Percentiles rank a stretch among this genome's conserved stretches.
Conservation (phyloP, 768 basidiomycete genomes). For the Nevesoporus exiguus region DNA sequence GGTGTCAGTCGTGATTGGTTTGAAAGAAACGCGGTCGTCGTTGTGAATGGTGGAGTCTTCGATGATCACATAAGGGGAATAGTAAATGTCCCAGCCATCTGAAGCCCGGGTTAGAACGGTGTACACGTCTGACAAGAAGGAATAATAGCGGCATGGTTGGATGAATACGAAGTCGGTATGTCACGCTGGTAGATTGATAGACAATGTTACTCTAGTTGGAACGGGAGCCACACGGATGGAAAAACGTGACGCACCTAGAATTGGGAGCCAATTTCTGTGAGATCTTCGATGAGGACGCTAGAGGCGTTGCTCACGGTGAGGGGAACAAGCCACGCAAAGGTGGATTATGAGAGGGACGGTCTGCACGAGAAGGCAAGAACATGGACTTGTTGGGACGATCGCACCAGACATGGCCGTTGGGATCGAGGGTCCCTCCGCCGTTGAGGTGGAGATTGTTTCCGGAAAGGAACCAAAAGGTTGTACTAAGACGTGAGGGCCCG, state of each 20-base stretch:
- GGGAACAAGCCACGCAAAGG: slow-evolving; percentile 43
- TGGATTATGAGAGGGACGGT: slow-evolving; percentile 5
- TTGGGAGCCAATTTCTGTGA: slow-evolving; percentile 38
- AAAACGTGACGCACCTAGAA: slow-evolving; percentile 36
- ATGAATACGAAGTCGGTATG: slow-evolving; percentile 38
- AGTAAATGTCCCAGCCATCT: slow-evolving; percentile 53
- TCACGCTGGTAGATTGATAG: slow-evolving; percentile 41
- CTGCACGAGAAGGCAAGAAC: slow-evolving; percentile 5
- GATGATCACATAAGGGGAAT: slow-evolving; percentile 35
- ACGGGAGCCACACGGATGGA: neutral
- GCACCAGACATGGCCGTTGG: slow-evolving; percentile 45
- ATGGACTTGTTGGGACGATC: slow-evolving; percentile 27
- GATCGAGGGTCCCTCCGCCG: slow-evolving; percentile 44
- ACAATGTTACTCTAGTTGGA: slow-evolving; percentile 41
- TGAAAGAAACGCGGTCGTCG: slow-evolving; percentile 36
- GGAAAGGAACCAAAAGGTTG: slow-evolving; percentile 41
- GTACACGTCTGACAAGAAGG: neutral
- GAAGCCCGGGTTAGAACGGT: neutral
- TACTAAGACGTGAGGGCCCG: slow-evolving; percentile 17
- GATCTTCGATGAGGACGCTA: slow-evolving; percentile 38
- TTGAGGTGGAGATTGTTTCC: slow-evolving; percentile 37
- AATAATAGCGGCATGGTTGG: slow-evolving; percentile 32
- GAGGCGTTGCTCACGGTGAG: slow-evolving; percentile 42
- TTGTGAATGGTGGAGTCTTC: slow-evolving; percentile 38
- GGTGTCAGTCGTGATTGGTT: slow-evolving; percentile 37